Evolutionary conservation across 495 filamentous ascomycete species (phyloP), one percentile per base, ranked within the genome.

Genomic region (Astrocystis sublimbata): DNA sequence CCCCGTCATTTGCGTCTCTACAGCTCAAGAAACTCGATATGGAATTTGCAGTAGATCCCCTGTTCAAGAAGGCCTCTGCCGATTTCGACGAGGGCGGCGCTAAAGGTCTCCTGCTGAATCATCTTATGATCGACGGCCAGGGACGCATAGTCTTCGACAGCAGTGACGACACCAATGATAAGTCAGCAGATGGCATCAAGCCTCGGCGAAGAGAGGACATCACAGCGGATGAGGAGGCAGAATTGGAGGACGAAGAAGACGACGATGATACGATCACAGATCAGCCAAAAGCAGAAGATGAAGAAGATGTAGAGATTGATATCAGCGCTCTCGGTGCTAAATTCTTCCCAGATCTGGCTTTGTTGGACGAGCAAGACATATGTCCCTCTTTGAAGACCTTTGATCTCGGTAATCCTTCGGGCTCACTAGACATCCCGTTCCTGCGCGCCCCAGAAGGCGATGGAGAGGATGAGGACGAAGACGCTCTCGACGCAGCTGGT

Each of bases 41-140:
- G 33, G 94, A 99, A 69, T 96, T 99, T 64, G 89, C 92, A 1
- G 94, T 99, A 24, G 94, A 99, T 68, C 94, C 94, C 3, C 78
- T 99, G 7, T 99, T 98, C 84, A 98, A 98, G 72, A 99, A 99
- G 68, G 96, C 92, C 0, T 93, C 93, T 3, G 94, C 94, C 23
- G 94, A 99, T 73, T 98, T 98, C 69, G 94, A 99, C 69, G 94
- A 99, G 78, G 94, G 94, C 24, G 94, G 94, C 52, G 96, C 96
- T 17, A 99, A 98, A 76, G 94, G 94, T 3, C 81, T 99, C 35
- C 79, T 99, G 21, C 80, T 99, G 17, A 99, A 99, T 72, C 92
- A 98, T 74, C 82, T 99, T 15, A 87, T 92, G 55, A 98, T 99
- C 61, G 94, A 99, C 75, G 82, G 86, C 6, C 82, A 91, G 63